Percentiles rank a stretch among this genome's conserved stretches.
phyloP scores from a whole-genome alignment of 192 early-diverging fungal species.

The Coemansia sp. region DNA sequence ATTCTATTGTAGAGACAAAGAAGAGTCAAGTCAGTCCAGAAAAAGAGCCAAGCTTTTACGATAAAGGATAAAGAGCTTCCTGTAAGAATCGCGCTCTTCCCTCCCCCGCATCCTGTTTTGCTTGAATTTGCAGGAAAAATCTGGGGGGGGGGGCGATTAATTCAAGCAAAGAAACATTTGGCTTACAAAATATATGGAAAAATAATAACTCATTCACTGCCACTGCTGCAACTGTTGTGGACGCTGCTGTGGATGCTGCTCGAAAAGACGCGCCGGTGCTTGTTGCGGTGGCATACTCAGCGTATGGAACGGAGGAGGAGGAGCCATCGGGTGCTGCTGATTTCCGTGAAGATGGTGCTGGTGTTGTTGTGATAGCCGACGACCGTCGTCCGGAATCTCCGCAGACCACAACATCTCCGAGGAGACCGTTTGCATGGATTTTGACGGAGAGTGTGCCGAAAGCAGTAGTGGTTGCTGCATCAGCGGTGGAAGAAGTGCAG shows the following conservation, averaged over 20 bases:
- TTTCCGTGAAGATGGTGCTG: background rate
- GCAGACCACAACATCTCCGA: slow-evolving; percentile 6
- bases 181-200: background rate
- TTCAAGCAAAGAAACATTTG: background rate
- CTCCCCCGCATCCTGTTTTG: too few species aligned
- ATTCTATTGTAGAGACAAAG: too few species aligned
- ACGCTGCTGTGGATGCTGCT: slow-evolving; percentile 11
- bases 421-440: background rate
- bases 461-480: background rate
- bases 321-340: background rate
- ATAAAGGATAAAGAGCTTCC: background rate
- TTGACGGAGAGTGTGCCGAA: slow-evolving; percentile 1
- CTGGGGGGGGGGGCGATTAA: too few species aligned
- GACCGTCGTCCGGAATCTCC: background rate
- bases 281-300: slow-evolving; percentile 4
- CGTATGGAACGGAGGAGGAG: background rate
- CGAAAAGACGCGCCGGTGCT: background rate
- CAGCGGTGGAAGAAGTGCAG: slow-evolving; percentile 5
- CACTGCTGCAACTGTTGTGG: slow-evolving; percentile 13
- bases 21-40: too few species aligned
- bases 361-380: slow-evolving; percentile 1
- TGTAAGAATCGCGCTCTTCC: background rate
- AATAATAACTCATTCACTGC: background rate
- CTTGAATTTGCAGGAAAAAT: background rate
- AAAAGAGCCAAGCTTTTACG: background rate